Conservation (phyloP, 2,329 filamentous ascomycete species). For the Plectosphaerella cucumerina region DNA sequence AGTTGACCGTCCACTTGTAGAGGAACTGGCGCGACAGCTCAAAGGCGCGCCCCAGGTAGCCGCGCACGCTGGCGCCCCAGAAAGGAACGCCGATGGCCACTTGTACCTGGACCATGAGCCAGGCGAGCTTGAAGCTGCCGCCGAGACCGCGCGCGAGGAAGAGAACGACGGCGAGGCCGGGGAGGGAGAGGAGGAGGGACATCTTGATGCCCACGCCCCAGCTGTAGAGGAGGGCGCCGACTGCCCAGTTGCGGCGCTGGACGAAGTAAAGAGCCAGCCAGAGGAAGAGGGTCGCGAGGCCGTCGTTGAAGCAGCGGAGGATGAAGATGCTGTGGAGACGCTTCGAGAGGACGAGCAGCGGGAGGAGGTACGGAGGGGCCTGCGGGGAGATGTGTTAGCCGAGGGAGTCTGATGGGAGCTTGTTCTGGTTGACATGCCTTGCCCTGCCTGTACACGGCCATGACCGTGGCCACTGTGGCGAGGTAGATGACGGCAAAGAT, state of each 20-base stretch:
- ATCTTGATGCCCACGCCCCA: slow-evolving; percentile 91
- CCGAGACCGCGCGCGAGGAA: slow-evolving; percentile 68
- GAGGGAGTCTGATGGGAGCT: not conserved
- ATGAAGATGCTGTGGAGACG: slow-evolving; percentile 91
- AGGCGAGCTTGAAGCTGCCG: slow-evolving; percentile 62
- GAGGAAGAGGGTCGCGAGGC: slow-evolving; percentile 78
- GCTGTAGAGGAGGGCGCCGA: slow-evolving; percentile 70
- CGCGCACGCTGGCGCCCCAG: slow-evolving; percentile 56
- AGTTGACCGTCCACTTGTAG: slow-evolving; percentile 99
- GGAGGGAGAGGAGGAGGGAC: slow-evolving; percentile 78
- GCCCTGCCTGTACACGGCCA: slow-evolving; percentile 75
- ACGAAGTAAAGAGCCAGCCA: slow-evolving; percentile 78
- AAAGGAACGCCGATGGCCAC: slow-evolving; percentile 66
- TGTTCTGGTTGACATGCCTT: slow-evolving; percentile 45
- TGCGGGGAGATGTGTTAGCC: slow-evolving; percentile 24
- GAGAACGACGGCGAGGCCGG: slow-evolving; percentile 73
- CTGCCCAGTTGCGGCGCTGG: slow-evolving; percentile 69
- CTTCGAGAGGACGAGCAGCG: slow-evolving; percentile 83
- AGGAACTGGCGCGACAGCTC: slow-evolving; percentile 88
- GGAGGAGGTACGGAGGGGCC: slow-evolving; percentile 83
- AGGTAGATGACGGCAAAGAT: slow-evolving; percentile 81
- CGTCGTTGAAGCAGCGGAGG: slow-evolving; percentile 92
- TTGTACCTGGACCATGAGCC: slow-evolving; percentile 75
- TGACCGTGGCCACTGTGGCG: slow-evolving; percentile 67
- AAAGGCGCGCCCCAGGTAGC: slow-evolving; percentile 80